Evolutionary conservation across 139 green algal genomes (phyloP), one percentile per base, ranked within the genome.

Genomic region (Coccomyxa sp.): DNA sequence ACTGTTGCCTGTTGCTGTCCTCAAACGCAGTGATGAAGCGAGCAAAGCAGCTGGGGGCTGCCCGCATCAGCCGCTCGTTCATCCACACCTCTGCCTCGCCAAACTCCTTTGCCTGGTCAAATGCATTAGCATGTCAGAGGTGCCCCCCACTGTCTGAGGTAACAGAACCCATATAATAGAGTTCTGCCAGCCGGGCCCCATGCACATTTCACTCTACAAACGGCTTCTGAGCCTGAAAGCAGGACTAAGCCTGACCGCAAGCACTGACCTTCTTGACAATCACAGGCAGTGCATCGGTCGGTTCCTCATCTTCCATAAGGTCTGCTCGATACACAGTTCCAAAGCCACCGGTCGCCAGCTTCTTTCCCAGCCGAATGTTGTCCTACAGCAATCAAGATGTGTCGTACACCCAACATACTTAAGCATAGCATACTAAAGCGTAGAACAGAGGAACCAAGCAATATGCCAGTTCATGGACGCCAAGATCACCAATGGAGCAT

Each of bases 21-120:
- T 93, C 87, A 84, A 99, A 99, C 12, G 94, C 94, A 0, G 93
- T 93, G 59, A 98, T 84, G 86, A 97, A 99, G 60, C 92, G 81
- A 0, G 96, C 96, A 75, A 88, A 91, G 58, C 75, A 79, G 32
- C 82, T 76, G 0, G 93, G 90, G 7, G 87, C 87, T 30, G 93
- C 87, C 21, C 96, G 91, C 84, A 90, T 92, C 87, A 98, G 87
- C 63, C 97, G 93, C 89, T 98, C 95, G 81, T 99, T 99, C 97
- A 99, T 99, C 97, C 97, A 99, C 18, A 95, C 95, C 90, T 99
- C 97, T 18, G 94, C 97, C 83, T 97, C 94, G 0, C 96, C 96
- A 91, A 98, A 99, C 84, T 99, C 96, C 77, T 93, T 98, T n/a
- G 96, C 96, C 85, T 95, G 80, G 51, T 76, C 51, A 75, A 25